Conservation (phyloP, 176 grass and related monocot species). For the Raddia distichophylla region DNA sequence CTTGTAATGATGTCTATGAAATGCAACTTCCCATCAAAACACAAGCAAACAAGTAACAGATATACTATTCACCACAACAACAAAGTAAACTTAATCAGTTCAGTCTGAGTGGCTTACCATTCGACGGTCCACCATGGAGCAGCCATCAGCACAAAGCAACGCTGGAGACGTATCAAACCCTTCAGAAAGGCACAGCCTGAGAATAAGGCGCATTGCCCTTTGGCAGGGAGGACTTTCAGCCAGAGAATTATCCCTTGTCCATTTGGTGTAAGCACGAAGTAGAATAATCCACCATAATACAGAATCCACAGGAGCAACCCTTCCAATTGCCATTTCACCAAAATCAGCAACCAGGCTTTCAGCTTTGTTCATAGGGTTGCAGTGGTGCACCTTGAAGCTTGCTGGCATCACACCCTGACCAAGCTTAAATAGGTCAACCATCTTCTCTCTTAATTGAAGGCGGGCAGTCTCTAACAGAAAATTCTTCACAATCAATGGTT, state of each 20-base stretch:
- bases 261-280: constrained; percentile 77
- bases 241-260: constrained; percentile 68
- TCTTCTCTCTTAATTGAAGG: constrained; percentile 82
- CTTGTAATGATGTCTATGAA: constrained; percentile 22
- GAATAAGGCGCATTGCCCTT: constrained; percentile 79
- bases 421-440: constrained; percentile 77
- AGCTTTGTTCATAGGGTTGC: constrained; percentile 40
- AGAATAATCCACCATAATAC: constrained; percentile 98
- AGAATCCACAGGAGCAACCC: constrained; percentile 93
- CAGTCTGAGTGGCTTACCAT: constrained; percentile 59
- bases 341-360: constrained; percentile 90
- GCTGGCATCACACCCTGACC: constrained; percentile 90
- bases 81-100: constrained; percentile 9
- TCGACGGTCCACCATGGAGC: constrained; percentile 90
- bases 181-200: constrained; percentile 80
- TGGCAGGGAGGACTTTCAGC: constrained; percentile 66
- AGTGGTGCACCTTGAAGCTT: constrained; percentile 75
- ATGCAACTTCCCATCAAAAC: not conserved
- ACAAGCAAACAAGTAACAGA: constrained; percentile 26
- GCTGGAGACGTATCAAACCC: constrained; percentile 97
- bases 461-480: constrained; percentile 78
- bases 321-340: constrained; percentile 87
- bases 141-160: constrained; percentile 88
- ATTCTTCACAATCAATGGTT: constrained; percentile 79
- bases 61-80: constrained; percentile 17